Evolutionary conservation across 129 eudicot genomes (phyloP).

Genomic region (Glebionis coronaria): DNA sequence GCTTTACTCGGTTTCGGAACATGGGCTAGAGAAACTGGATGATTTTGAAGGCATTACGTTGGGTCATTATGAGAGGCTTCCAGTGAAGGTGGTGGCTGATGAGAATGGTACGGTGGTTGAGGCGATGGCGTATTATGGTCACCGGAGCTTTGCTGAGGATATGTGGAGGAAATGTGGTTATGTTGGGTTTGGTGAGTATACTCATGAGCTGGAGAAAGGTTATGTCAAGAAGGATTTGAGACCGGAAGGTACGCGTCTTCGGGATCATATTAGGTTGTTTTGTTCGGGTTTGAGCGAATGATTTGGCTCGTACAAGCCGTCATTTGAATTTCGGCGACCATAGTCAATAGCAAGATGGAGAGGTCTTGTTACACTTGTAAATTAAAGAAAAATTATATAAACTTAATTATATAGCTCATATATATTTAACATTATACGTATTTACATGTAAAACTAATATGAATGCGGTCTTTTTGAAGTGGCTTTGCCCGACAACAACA

Average conservation of each 20-base stretch:
- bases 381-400: too few species aligned
- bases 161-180: slow-evolving; percentile 65
- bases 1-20: slow-evolving; percentile 53
- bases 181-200: slow-evolving; percentile 40
- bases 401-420: too few species aligned
- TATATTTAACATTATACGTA: too few species aligned
- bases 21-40: slow-evolving; percentile 46
- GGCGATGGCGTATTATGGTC: slow-evolving; percentile 73
- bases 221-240: slow-evolving; percentile 55
- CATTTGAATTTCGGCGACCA: too few species aligned
- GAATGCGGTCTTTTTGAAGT: too few species aligned
- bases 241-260: slow-evolving; percentile 23
- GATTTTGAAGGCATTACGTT: slow-evolving; percentile 56
- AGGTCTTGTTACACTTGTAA: too few species aligned
- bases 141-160: slow-evolving; percentile 53
- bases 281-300: slow-evolving; percentile 7
- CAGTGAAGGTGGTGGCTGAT: slow-evolving; percentile 32
- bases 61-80: slow-evolving; percentile 70
- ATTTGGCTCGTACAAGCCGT: too few species aligned
- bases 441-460: too few species aligned
- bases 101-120: slow-evolving; percentile 3
- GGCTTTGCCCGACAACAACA: too few species aligned
- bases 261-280: slow-evolving; percentile 26
- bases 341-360: too few species aligned
- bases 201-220: slow-evolving; percentile 29